Evolutionary conservation across 495 filamentous ascomycete genomes (phyloP).

Genomic region (Trichoderma erinaceum): DNA sequence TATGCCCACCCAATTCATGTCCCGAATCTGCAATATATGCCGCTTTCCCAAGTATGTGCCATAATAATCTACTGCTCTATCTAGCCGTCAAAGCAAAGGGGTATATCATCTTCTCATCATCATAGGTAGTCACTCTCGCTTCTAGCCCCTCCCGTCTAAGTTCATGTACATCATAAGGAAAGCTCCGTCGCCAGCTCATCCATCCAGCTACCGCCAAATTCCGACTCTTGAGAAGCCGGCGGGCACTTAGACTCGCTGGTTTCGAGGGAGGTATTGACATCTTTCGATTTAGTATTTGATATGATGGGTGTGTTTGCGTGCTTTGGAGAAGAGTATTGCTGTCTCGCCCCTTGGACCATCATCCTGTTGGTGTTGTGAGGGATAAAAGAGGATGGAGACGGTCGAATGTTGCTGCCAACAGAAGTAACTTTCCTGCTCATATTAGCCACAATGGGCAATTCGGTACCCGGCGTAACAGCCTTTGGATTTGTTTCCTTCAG

Average conservation of each 20-base stretch:
- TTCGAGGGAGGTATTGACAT: conserved; percentile 7
- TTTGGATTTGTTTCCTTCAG: background rate
- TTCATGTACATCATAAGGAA: background rate
- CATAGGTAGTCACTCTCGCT: background rate
- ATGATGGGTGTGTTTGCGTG: background rate
- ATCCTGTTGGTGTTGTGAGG: background rate
- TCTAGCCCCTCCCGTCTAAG: background rate
- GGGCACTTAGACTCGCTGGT: background rate
- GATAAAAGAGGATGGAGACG: background rate
- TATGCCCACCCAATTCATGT: background rate
- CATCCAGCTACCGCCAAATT: conserved; percentile 36
- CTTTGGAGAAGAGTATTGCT: background rate
- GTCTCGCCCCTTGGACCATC: background rate
- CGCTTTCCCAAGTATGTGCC: background rate
- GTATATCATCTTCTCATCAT: background rate
- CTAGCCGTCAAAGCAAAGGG: background rate
- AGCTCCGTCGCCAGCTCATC: conserved; percentile 22
- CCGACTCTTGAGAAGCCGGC: conserved; percentile 34
- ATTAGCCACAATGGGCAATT: background rate
- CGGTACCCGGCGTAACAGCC: background rate
- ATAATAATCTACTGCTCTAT: background rate
- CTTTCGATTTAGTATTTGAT: conserved; percentile 3
- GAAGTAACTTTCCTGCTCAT: background rate
- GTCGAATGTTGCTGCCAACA: background rate
- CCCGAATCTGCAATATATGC: background rate